Evolutionary conservation across 2,329 filamentous ascomycete species (phyloP).

Genomic region (Xylaria sp.): DNA sequence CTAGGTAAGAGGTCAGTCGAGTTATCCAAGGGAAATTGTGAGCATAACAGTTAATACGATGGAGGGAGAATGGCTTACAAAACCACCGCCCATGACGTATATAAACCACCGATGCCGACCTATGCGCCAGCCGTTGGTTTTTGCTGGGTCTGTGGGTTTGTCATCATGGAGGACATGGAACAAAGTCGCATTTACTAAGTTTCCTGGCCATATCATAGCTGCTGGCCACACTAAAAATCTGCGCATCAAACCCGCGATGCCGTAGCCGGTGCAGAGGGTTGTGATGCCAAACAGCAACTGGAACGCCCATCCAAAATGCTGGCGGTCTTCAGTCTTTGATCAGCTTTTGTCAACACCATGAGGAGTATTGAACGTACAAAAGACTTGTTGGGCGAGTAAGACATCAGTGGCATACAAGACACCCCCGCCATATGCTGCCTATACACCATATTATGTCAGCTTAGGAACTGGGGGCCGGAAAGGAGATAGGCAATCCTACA

Average conservation of each 20-base stretch:
- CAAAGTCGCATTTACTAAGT: slow-evolving; percentile 68
- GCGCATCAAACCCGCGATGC: slow-evolving; percentile 67
- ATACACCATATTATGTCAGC: slow-evolving; percentile 38
- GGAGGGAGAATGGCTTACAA: slow-evolving; percentile 26
- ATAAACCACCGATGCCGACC: slow-evolving; percentile 68
- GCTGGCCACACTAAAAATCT: slow-evolving; percentile 70
- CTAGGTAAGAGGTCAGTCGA: slow-evolving; percentile 49
- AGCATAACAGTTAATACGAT: background rate
- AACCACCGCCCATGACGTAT: slow-evolving; percentile 60
- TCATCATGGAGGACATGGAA: slow-evolving; percentile 74
- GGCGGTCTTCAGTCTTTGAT: slow-evolving; percentile 51
- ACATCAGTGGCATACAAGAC: slow-evolving; percentile 66
- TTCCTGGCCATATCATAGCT: slow-evolving; percentile 72
- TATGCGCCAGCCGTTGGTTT: slow-evolving; percentile 67
- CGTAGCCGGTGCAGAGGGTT: slow-evolving; percentile 71
- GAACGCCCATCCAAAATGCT: slow-evolving; percentile 67
- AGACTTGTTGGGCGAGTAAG: slow-evolving; percentile 63
- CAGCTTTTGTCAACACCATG: background rate
- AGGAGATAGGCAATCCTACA: slow-evolving; percentile 52
- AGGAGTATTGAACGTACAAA: slow-evolving; percentile 50
- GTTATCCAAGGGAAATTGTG: background rate
- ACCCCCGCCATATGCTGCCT: slow-evolving; percentile 67
- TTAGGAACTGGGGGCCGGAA: background rate
- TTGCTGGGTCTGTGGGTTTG: slow-evolving; percentile 59
- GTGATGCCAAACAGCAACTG: slow-evolving; percentile 69